A percentile compares a stretch with the other conserved stretches of the same genome.
Conservation (phyloP, 148 eudicot genomes). For the Cornus florida region DNA sequence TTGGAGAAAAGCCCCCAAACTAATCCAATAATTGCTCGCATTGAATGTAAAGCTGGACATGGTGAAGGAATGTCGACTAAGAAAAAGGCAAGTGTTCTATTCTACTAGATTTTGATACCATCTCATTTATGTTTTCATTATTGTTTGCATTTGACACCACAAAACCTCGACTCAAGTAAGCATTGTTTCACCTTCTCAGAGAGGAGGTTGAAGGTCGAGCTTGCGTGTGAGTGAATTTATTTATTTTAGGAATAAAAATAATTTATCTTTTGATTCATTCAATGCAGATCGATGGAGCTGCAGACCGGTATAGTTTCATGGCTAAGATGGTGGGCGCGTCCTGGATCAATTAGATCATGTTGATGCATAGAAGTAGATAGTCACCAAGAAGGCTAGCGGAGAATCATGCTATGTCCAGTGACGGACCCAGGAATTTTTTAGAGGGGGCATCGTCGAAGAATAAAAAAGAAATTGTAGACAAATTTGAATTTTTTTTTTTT, state of each 20-base stretch:
- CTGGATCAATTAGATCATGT: slow-evolving; percentile 61
- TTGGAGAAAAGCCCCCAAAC: slow-evolving; percentile 83
- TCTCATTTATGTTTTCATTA: neutral
- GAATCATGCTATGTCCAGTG: neutral
- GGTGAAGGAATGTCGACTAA: slow-evolving; percentile 93
- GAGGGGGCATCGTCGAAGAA: too few relatives aligned
- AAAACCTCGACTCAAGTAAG: too few relatives aligned
- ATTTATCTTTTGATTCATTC: slow-evolving; percentile 12
- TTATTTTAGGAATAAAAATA: too few relatives aligned
- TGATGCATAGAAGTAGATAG: neutral
- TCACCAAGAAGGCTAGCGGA: neutral
- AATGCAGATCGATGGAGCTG: slow-evolving; percentile 80
- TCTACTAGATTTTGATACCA: neutral
- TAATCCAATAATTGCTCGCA: slow-evolving; percentile 86
- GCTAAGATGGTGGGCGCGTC: slow-evolving; percentile 81
- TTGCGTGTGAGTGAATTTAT: too few relatives aligned
- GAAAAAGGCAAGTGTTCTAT: slow-evolving; percentile 46
- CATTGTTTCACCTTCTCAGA: too few relatives aligned
- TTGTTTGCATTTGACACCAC: too few relatives aligned
- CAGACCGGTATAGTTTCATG: slow-evolving; percentile 88
- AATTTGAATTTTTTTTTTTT: too few relatives aligned
- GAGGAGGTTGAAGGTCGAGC: too few relatives aligned
- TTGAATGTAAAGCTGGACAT: slow-evolving; percentile 93
- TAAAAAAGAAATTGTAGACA: too few relatives aligned
- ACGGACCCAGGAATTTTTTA: too few relatives aligned